Conservation (phyloP, 345 rosid species). For the Arabis alpina region DNA sequence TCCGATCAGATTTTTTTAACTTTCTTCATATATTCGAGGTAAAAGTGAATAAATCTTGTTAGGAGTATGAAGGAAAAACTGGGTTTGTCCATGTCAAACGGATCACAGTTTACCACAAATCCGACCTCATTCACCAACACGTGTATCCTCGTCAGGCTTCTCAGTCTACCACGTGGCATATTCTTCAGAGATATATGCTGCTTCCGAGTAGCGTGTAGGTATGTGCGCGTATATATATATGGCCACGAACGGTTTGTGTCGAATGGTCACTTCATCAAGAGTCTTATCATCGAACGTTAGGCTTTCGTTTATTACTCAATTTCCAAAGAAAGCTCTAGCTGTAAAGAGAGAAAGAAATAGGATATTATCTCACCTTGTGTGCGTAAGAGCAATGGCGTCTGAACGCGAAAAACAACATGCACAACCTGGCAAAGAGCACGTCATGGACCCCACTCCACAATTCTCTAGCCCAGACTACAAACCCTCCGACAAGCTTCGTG, state of each 20-base stretch:
- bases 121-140: conserved; percentile 18
- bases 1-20: no score
- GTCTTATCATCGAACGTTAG: conserved; percentile 20
- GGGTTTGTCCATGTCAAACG: conserved; percentile 23
- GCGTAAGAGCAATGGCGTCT: conserved; percentile 47
- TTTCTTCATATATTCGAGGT: not conserved
- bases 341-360: conserved; percentile 6
- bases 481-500: conserved; percentile 81
- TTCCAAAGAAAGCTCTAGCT: conserved; percentile 30
- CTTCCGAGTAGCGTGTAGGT: not conserved
- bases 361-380: conserved; percentile 54
- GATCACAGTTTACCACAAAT: conserved; percentile 35
- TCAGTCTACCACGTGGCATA: not conserved
- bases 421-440: conserved; percentile 80
- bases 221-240: conserved; percentile 31
- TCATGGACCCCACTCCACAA: conserved; percentile 67
- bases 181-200: conserved; percentile 5
- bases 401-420: conserved; percentile 50
- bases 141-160: conserved; percentile 21
- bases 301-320: conserved; percentile 1
- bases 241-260: conserved; percentile 24
- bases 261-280: conserved; percentile 22
- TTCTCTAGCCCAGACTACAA: conserved; percentile 53
- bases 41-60: not conserved
- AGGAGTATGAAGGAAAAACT: not conserved